Evolutionary conservation across 2,329 filamentous ascomycete genomes (phyloP).

Genomic region (Ophiosphaerella narmari): DNA sequence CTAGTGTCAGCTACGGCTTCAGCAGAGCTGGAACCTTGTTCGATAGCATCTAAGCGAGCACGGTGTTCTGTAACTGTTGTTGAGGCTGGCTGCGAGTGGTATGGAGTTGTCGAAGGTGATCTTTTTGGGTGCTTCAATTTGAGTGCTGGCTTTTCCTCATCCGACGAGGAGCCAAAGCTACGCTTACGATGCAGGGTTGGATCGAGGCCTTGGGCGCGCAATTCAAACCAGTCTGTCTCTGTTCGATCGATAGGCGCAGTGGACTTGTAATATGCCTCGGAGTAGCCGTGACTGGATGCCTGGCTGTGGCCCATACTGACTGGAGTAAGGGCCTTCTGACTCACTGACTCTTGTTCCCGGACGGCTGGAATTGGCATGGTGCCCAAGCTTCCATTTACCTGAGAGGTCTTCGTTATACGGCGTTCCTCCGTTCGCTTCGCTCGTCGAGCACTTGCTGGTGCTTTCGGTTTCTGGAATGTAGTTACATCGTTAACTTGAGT

Average conservation of each 20-base stretch:
- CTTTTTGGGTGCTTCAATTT: slow-evolving; percentile 30
- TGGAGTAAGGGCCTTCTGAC: slow-evolving; percentile 1
- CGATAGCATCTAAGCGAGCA: slow-evolving; percentile 28
- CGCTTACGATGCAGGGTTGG: slow-evolving; percentile 39
- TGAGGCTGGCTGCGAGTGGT: slow-evolving; percentile 2
- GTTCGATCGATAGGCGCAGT: slow-evolving; percentile 49
- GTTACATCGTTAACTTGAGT: slow-evolving; percentile 8
- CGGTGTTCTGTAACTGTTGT: slow-evolving; percentile 25
- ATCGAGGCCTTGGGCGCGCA: slow-evolving; percentile 56
- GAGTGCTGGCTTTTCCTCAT: slow-evolving; percentile 21
- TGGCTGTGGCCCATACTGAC: slow-evolving; percentile 6
- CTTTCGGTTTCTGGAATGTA: slow-evolving; percentile 17
- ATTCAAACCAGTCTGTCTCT: slow-evolving; percentile 56
- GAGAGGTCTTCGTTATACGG: slow-evolving; percentile 1
- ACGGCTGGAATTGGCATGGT: background rate
- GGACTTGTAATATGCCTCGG: slow-evolving; percentile 27
- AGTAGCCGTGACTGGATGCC: slow-evolving; percentile 20
- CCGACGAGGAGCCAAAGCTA: slow-evolving; percentile 31
- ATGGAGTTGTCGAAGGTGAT: slow-evolving; percentile 14
- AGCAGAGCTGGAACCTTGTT: slow-evolving; percentile 17
- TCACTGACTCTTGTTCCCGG: background rate
- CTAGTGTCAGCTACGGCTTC: slow-evolving; percentile 9
- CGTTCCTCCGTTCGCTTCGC: slow-evolving; percentile 25
- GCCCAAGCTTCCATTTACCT: slow-evolving; percentile 1
- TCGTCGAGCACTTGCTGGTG: slow-evolving; percentile 21